Conservation (phyloP, 1,284 basidiomycete genomes). For the Malassezia dermatis region DNA sequence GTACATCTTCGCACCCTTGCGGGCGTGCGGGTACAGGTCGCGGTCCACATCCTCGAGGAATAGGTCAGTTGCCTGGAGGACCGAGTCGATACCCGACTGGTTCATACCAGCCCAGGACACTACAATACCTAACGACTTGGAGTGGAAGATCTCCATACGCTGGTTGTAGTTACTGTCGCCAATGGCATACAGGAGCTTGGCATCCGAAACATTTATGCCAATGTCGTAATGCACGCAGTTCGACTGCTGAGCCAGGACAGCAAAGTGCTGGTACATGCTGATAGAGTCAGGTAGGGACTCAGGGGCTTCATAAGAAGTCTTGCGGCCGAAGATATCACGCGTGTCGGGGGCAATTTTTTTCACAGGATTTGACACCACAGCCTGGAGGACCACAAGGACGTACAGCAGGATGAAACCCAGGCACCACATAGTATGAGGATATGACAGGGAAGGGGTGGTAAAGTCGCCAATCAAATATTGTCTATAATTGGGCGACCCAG, state of each 20-base stretch:
- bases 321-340: not conserved
- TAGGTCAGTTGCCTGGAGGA: conserved; percentile 6
- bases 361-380: not conserved
- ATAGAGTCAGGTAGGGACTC: not conserved
- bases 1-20: conserved; percentile 2
- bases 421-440: not conserved
- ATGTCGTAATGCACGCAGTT: conserved; percentile 12
- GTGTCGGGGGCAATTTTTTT: not conserved
- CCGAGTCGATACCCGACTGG: not conserved
- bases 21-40: not conserved
- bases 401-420: not conserved
- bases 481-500: not conserved
- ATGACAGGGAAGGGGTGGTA: not conserved
- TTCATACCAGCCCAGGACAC: conserved; percentile 17
- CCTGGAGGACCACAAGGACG: not conserved
- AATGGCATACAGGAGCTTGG: conserved; percentile 6
- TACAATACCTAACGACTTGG: conserved; percentile 13
- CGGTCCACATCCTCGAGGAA: conserved; percentile 12
- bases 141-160: conserved; percentile 17
- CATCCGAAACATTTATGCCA: conserved; percentile 8
- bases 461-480: too few relatives aligned
- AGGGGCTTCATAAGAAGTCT: not conserved
- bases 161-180: conserved; percentile 16
- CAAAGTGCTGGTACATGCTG: conserved; percentile 10
- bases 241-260: conserved; percentile 12